Conservation (phyloP, 2,329 filamentous ascomycete species). For the Chrysoporthe puriensis region DNA sequence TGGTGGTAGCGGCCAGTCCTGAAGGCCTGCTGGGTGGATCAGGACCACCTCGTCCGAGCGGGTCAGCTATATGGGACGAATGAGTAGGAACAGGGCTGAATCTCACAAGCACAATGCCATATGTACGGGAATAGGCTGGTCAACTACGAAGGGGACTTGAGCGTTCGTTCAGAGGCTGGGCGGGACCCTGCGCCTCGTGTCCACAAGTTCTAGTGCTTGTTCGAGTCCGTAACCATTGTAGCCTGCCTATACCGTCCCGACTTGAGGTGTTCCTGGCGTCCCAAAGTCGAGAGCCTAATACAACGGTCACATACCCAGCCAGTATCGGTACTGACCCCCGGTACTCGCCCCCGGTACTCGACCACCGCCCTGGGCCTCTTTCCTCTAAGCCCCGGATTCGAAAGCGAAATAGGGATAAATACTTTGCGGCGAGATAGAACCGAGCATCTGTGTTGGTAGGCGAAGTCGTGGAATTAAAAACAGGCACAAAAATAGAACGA, state of each 20-base stretch:
- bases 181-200: no score
- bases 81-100: not conserved
- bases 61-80: not conserved
- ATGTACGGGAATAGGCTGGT: not conserved
- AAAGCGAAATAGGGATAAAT: not conserved
- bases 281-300: no score
- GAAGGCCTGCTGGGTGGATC: not conserved
- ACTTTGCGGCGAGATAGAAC: not conserved
- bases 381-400: not conserved
- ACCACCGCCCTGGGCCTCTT: not conserved
- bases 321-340: not conserved
- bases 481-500: not conserved
- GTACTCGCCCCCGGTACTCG: not conserved
- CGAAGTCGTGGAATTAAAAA: not conserved
- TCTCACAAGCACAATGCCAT: not conserved
- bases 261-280: no score
- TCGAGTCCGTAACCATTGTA: no score
- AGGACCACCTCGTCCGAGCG: not conserved
- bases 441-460: not conserved
- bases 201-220: no score
- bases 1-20: not conserved
- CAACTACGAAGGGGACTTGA: not conserved
- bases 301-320: no score
- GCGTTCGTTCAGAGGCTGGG: not conserved
- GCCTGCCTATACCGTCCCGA: no score